phyloP scores from a whole-genome alignment of 1,284 basidiomycete species.

The Marasmius sp. region DNA sequence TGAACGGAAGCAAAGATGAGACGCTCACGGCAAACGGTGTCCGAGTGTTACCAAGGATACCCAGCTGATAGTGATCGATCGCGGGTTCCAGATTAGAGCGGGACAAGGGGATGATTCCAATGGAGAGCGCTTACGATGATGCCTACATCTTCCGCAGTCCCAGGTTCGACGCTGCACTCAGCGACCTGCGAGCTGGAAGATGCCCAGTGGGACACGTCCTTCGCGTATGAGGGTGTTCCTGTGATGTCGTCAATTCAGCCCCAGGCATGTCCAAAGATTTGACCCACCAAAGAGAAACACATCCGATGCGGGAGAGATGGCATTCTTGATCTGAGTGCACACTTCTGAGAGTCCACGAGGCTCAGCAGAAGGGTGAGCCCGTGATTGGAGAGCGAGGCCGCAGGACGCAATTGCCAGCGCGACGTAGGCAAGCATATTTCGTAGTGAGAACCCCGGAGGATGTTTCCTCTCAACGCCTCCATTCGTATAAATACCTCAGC shows the following conservation, averaged over 20 bases:
- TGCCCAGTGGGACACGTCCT: slow-evolving; percentile 46
- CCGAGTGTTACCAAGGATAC: slow-evolving; percentile 40
- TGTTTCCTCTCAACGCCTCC: too few species aligned
- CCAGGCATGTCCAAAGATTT: neutral
- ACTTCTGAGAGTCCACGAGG: neutral
- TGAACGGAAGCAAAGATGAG: neutral
- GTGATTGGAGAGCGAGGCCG: neutral
- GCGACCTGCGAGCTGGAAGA: slow-evolving; percentile 41
- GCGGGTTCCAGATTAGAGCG: neutral
- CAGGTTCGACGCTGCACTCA: slow-evolving; percentile 52
- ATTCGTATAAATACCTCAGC: too few species aligned
- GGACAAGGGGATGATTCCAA: neutral
- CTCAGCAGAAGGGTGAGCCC: neutral
- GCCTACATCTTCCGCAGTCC: slow-evolving; percentile 44
- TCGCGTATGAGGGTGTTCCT: slow-evolving; percentile 27
- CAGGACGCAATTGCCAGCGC: neutral
- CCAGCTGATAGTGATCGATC: slow-evolving; percentile 29
- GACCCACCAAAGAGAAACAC: slow-evolving; percentile 32
- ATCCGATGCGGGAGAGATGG: slow-evolving; percentile 30
- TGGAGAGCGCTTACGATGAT: slow-evolving; percentile 36
- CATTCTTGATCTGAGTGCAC: slow-evolving; percentile 26
- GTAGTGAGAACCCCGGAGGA: too few species aligned
- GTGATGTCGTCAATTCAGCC: neutral
- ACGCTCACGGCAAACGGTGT: slow-evolving; percentile 44
- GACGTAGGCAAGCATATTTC: neutral